A percentile compares a stretch with the other conserved stretches of the same genome.
Conservation (phyloP, 257 asterid genomes). For the Eustoma russellianum region DNA sequence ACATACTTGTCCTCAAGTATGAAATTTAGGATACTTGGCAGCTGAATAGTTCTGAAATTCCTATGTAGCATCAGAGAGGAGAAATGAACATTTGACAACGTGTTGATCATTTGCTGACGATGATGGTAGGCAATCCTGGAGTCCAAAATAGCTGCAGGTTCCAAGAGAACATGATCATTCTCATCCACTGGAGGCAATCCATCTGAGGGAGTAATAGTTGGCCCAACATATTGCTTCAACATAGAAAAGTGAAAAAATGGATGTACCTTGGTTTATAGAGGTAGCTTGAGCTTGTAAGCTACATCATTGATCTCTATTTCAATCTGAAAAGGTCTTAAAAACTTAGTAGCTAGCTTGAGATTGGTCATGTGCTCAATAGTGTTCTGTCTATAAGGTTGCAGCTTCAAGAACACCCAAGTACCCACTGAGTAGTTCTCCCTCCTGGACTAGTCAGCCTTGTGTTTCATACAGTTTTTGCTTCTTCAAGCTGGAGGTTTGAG, state of each 20-base stretch:
- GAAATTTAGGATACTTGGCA: too few relatives aligned
- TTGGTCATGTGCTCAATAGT: not conserved
- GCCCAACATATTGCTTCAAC: not conserved
- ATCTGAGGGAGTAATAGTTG: too few relatives aligned
- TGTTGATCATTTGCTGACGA: too few relatives aligned
- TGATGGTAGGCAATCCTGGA: too few relatives aligned
- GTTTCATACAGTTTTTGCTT: not conserved
- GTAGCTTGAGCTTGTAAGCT: not conserved
- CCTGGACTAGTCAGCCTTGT: not conserved
- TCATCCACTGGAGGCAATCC: not conserved
- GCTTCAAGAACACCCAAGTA: not conserved
- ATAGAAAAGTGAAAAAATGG: not conserved
- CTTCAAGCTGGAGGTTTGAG: too few relatives aligned
- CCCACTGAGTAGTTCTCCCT: not conserved
- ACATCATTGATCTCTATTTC: not conserved
- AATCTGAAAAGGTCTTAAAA: not conserved
- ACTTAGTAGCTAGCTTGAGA: not conserved
- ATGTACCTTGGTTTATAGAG: not conserved
- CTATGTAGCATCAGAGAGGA: not conserved
- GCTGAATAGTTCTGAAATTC: not conserved
- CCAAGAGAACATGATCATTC: not conserved
- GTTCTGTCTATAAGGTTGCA: too few relatives aligned
- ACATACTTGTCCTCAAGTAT: not conserved
- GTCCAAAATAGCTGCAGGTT: not conserved
- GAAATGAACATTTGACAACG: too few relatives aligned